Conservation (phyloP, 1,284 basidiomycete species). For the Sporisorium reilianum region DNA sequence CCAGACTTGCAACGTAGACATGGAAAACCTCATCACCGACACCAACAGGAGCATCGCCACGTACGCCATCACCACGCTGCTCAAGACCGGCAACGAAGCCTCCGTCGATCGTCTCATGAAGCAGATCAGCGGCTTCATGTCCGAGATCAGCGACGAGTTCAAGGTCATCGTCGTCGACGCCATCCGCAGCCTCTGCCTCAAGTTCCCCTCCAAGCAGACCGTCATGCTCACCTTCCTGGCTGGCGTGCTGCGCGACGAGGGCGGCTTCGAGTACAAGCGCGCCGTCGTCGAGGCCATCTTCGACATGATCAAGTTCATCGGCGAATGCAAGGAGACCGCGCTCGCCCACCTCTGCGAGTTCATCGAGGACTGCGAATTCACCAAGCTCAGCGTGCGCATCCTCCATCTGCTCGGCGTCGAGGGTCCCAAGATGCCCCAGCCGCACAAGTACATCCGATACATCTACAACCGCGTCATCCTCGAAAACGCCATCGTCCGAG, state of each 20-base stretch:
- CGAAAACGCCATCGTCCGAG: slow-evolving; percentile 97
- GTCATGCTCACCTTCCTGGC: slow-evolving; percentile 73
- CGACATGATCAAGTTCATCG: slow-evolving; percentile 99
- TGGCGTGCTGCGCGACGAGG: slow-evolving; percentile 75
- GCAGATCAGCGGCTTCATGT: slow-evolving; percentile 99
- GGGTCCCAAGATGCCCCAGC: slow-evolving; percentile 93
- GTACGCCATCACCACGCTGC: slow-evolving; percentile 96
- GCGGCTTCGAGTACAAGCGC: slow-evolving; percentile 99
- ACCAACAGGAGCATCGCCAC: slow-evolving; percentile 96
- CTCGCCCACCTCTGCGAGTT: slow-evolving; percentile 99
- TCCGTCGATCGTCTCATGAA: slow-evolving; percentile 99
- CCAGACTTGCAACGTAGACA: slow-evolving; percentile 93
- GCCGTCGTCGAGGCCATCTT: slow-evolving; percentile 99
- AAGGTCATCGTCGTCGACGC: slow-evolving; percentile 99
- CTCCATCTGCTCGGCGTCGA: slow-evolving; percentile 94
- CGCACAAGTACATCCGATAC: slow-evolving; percentile 98
- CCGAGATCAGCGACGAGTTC: slow-evolving; percentile 99
- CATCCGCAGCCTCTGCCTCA: slow-evolving; percentile 96
- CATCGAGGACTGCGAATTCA: slow-evolving; percentile 99
- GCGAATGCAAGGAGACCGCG: slow-evolving; percentile 86
- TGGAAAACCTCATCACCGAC: slow-evolving; percentile 97
- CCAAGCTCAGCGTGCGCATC: slow-evolving; percentile 96
- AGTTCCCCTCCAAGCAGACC: slow-evolving; percentile 96
- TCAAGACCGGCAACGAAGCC: slow-evolving; percentile 99
- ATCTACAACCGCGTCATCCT: slow-evolving; percentile 99